Conservation (phyloP, 768 basidiomycete species). For the Collybiopsis confluens region DNA sequence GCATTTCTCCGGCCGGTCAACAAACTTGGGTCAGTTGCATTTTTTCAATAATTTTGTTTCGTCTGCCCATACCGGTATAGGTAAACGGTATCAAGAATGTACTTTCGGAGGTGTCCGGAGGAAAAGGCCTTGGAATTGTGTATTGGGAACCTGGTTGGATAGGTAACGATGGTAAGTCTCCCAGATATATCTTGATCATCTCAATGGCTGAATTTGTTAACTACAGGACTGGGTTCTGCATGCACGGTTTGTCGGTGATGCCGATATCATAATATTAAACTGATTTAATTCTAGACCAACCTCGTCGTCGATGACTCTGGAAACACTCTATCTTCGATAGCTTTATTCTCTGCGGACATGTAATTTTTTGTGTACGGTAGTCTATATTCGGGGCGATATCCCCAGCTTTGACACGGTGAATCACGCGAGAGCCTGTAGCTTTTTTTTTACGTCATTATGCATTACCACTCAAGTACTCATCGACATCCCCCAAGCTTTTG, state of each 20-base stretch:
- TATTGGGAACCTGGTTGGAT: slow-evolving; percentile 72
- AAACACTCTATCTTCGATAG: slow-evolving; percentile 30
- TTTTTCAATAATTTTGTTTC: too few relatives aligned
- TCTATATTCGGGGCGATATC: neutral
- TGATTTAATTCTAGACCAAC: slow-evolving; percentile 33
- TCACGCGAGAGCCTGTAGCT: too few relatives aligned
- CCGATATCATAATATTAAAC: neutral
- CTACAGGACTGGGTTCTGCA: slow-evolving; percentile 29
- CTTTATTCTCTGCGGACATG: slow-evolving; percentile 1
- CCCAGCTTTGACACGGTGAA: neutral
- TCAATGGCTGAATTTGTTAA: neutral
- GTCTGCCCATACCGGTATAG: neutral
- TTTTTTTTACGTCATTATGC: too few relatives aligned
- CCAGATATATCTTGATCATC: neutral
- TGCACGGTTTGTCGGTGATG: slow-evolving; percentile 29
- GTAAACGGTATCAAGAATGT: slow-evolving; percentile 41
- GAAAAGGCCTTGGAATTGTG: slow-evolving; percentile 45
- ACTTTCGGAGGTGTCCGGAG: slow-evolving; percentile 41
- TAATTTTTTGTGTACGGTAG: neutral
- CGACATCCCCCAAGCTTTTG: too few relatives aligned
- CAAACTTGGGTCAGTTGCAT: slow-evolving; percentile 36
- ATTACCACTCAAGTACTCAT: too few relatives aligned
- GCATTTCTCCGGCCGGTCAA: slow-evolving; percentile 48
- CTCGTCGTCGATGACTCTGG: slow-evolving; percentile 46
- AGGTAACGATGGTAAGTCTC: slow-evolving; percentile 40